Conservation (phyloP, 2,329 filamentous ascomycete species). For the Meredithiella fracta region DNA sequence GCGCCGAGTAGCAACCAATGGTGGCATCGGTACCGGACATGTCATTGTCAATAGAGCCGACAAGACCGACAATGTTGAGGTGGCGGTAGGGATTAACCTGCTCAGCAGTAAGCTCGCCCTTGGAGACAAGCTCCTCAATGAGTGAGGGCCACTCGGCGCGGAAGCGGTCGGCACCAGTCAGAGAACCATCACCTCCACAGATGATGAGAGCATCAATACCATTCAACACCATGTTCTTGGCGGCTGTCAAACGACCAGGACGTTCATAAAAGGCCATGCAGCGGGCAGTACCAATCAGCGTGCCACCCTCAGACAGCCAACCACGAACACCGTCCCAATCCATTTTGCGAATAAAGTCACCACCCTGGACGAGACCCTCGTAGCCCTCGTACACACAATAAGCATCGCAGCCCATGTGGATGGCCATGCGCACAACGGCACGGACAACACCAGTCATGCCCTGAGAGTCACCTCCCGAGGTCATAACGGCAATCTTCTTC, state of each 20-base stretch:
- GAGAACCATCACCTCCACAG: conserved; percentile 88
- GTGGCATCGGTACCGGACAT: conserved; percentile 94
- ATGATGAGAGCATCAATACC: conserved; percentile 95
- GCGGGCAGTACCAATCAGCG: conserved; percentile 84
- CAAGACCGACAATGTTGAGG: conserved; percentile 89
- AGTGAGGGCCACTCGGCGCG: conserved; percentile 81
- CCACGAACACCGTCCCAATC: conserved; percentile 88
- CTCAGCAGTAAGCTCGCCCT: conserved; percentile 49
- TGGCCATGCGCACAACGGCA: conserved; percentile 79
- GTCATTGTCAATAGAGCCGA: conserved; percentile 97
- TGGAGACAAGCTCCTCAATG: conserved; percentile 66
- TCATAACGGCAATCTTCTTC: conserved; percentile 77
- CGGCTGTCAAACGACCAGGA: conserved; percentile 63
- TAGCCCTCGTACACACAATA: conserved; percentile 87
- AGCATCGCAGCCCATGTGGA: conserved; percentile 65
- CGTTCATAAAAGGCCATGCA: conserved; percentile 89
- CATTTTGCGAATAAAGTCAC: conserved; percentile 74
- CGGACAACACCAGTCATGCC: conserved; percentile 89
- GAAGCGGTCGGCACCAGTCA: conserved; percentile 92
- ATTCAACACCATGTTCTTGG: conserved; percentile 83
- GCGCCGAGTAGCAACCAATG: conserved; percentile 88
- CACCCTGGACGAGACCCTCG: conserved; percentile 81
- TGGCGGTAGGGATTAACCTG: conserved; percentile 64
- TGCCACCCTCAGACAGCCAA: conserved; percentile 86
- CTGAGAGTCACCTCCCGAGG: conserved; percentile 82